Conservation (phyloP, 768 basidiomycete species). For the Candolleomyces eurysporus region DNA sequence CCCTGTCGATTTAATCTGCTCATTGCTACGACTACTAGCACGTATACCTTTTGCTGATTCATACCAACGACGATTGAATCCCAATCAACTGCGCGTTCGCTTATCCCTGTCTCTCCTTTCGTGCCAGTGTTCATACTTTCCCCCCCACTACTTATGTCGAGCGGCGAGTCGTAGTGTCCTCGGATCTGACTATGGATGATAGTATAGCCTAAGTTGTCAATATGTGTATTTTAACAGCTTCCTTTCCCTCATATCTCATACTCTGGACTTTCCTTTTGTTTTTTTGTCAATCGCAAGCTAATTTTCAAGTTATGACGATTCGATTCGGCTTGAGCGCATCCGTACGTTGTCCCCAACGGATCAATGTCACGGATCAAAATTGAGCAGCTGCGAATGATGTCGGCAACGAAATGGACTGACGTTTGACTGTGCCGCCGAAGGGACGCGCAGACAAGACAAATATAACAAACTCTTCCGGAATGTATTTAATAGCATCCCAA, state of each 20-base stretch:
- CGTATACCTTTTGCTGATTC: constrained; percentile 6
- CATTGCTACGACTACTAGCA: background rate
- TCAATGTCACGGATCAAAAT: too few species aligned
- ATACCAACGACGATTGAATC: background rate
- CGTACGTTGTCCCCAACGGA: too few species aligned
- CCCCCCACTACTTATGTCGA: background rate
- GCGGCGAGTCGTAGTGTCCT: background rate
- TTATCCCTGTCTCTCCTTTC: background rate
- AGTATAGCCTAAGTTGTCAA: background rate
- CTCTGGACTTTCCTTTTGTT: background rate
- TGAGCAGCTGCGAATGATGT: too few species aligned
- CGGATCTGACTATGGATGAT: background rate
- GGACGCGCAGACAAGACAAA: too few species aligned
- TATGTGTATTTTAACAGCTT: background rate
- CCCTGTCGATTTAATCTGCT: background rate
- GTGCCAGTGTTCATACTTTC: background rate
- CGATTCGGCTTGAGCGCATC: too few species aligned
- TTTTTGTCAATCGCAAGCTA: background rate
- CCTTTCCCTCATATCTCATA: background rate
- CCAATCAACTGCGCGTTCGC: background rate
- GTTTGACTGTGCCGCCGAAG: too few species aligned
- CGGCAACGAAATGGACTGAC: too few species aligned
- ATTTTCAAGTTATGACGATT: too few species aligned
- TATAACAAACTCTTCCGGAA: too few species aligned
- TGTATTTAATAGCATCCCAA: too few species aligned